A percentile compares a stretch with the other conserved stretches of the same genome.
These are phyloP conservation scores for Westerdykella sp. DNA, from an alignment of 2,329 filamentous ascomycete genomes.

Conservation along the genomic window DNA sequence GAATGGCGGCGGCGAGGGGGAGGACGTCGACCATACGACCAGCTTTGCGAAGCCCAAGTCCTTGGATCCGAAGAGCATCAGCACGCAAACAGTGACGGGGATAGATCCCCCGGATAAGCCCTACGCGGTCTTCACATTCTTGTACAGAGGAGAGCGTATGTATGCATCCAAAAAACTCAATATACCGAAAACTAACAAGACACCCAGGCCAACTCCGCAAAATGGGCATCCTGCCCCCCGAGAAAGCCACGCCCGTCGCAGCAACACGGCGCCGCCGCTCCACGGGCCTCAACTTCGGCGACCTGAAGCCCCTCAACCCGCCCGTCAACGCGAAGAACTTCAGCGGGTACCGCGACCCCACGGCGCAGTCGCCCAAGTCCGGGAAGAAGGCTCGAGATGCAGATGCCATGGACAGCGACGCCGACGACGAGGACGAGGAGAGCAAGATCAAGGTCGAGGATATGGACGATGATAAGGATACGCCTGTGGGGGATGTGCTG, in stretches of 20 bases:
- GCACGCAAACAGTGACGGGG: conserved; percentile 97
- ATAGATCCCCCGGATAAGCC: conserved; percentile 95
- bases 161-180: conserved; percentile 15
- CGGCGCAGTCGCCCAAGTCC: conserved; percentile 46
- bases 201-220: conserved; percentile 81
- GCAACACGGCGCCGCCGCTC: conserved; percentile 67
- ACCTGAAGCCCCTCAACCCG: conserved; percentile 74
- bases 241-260: conserved; percentile 58
- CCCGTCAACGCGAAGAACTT: conserved; percentile 80
- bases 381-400: conserved; percentile 53
- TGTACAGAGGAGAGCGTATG: conserved; percentile 92
- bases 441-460: conserved; percentile 61
- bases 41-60: conserved; percentile 97
- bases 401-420: conserved; percentile 66
- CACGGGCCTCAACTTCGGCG: conserved; percentile 76
- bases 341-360: conserved; percentile 73
- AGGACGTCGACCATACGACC: conserved; percentile 92
- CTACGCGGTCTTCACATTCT: conserved; percentile 95
- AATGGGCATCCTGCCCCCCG: conserved; percentile 76
- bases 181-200: conserved; percentile 8
- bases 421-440: conserved; percentile 60
- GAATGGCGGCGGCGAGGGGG: conserved; percentile 54
- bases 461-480: conserved; percentile 50
- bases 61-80: conserved; percentile 93
- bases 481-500: conserved; percentile 49